Conservation (phyloP, 2,329 filamentous ascomycete species). For the Aspergillus sp. region DNA sequence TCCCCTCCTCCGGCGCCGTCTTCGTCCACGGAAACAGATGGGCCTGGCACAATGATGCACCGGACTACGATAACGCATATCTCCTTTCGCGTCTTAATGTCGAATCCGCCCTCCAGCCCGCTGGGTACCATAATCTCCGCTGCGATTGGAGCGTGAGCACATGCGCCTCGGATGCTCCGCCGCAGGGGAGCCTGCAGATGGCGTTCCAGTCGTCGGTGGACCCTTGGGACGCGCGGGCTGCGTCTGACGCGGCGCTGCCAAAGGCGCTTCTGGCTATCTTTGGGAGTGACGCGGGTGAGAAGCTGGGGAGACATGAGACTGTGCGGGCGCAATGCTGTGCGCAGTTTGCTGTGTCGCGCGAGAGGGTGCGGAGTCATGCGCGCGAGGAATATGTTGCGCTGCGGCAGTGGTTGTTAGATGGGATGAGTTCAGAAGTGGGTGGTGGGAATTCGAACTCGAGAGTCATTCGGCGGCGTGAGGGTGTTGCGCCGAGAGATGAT, state of each 20-base stretch:
- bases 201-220: conserved; percentile 37
- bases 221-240: conserved; percentile 45
- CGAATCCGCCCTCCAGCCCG: conserved; percentile 34
- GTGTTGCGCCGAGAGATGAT: conserved; percentile 43
- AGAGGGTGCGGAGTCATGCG: conserved; percentile 50
- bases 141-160: conserved; percentile 53
- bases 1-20: conserved; percentile 40
- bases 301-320: conserved; percentile 43
- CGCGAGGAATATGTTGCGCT: conserved; percentile 53
- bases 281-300: conserved; percentile 25
- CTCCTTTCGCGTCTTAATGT: conserved; percentile 43
- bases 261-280: conserved; percentile 36
- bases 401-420: conserved; percentile 54
- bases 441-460: neutral
- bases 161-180: conserved; percentile 31
- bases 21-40: conserved; percentile 47
- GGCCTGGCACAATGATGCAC: conserved; percentile 48
- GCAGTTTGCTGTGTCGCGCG: conserved; percentile 54
- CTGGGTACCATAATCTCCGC: conserved; percentile 51
- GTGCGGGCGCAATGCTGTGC: conserved; percentile 55
- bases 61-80: conserved; percentile 46
- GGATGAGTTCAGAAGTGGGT: neutral
- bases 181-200: conserved; percentile 46
- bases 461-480: conserved; percentile 3
- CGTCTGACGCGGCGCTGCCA: conserved; percentile 40